Evolutionary conservation across 345 rosid species (phyloP).

Genomic region (Gynandropsis gynandra): DNA sequence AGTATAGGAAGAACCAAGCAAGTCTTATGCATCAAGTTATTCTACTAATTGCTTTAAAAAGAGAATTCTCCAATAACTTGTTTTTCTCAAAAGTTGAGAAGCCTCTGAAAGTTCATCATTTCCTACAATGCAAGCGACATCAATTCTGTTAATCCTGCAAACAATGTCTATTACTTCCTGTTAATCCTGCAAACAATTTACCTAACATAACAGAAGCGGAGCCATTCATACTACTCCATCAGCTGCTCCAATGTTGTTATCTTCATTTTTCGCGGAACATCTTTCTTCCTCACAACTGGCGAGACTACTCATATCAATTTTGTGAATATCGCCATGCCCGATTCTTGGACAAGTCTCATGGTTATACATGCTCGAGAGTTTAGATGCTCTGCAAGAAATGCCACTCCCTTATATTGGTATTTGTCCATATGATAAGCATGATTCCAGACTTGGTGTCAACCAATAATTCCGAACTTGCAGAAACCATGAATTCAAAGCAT

Average conservation of each 20-base stretch:
- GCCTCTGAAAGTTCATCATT: too few species aligned
- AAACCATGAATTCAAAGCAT: not conserved
- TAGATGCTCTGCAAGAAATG: slow-evolving; percentile 11
- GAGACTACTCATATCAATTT: not conserved
- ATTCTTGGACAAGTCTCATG: not conserved
- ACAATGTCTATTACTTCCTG: too few species aligned
- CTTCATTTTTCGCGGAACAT: not conserved
- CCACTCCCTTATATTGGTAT: not conserved
- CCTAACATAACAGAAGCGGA: too few species aligned
- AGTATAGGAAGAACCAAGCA: too few species aligned
- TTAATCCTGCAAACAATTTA: too few species aligned
- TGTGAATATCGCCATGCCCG: not conserved
- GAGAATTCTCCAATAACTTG: too few species aligned
- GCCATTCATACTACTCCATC: too few species aligned
- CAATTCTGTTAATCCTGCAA: too few species aligned
- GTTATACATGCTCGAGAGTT: not conserved
- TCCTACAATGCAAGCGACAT: too few species aligned
- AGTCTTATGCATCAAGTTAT: too few species aligned
- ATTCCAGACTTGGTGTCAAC: slow-evolving; percentile 6
- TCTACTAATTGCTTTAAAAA: too few species aligned
- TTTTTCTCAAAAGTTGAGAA: too few species aligned
- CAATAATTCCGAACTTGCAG: not conserved
- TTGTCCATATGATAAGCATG: not conserved
- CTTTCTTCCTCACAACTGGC: not conserved
- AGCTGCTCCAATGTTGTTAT: not conserved